Conservation (phyloP, 2,329 filamentous ascomycete genomes). For the Colletotrichum theobromicola region DNA sequence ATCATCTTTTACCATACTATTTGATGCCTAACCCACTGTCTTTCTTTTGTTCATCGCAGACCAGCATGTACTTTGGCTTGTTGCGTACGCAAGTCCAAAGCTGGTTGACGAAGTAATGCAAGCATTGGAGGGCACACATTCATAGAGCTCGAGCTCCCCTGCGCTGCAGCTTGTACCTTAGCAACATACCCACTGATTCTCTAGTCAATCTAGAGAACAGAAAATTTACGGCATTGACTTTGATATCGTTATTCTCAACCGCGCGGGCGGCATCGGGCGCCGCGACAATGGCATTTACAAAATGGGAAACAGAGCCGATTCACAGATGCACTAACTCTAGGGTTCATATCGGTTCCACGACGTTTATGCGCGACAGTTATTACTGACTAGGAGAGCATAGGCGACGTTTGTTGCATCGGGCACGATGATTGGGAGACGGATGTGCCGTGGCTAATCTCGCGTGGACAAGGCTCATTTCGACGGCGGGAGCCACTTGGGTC, state of each 20-base stretch:
- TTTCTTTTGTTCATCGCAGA: slow-evolving; percentile 14
- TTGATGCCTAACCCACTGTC: not conserved
- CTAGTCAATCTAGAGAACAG: not conserved
- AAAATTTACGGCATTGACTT: not conserved
- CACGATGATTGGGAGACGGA: slow-evolving; percentile 2
- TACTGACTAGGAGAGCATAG: not conserved
- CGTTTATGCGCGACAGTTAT: not conserved
- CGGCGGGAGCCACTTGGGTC: slow-evolving; percentile 1
- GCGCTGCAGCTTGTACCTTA: slow-evolving; percentile 11
- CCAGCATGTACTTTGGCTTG: not conserved
- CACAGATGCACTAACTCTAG: not conserved
- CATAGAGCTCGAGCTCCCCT: not conserved
- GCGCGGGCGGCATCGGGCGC: not conserved
- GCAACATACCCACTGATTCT: slow-evolving; percentile 10
- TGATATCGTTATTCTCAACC: not conserved
- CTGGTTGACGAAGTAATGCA: slow-evolving; percentile 5
- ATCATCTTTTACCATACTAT: slow-evolving; percentile 10
- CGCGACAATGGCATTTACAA: not conserved
- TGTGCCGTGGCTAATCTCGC: slow-evolving; percentile 19
- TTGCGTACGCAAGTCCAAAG: not conserved
- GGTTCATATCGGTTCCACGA: not conserved
- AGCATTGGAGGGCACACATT: not conserved
- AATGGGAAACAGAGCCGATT: not conserved
- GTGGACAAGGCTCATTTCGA: slow-evolving; percentile 15
- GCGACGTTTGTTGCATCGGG: not conserved